phyloP scores from a whole-genome alignment of 2,329 filamentous ascomycete species.

The Penicillium psychrosexuale region DNA sequence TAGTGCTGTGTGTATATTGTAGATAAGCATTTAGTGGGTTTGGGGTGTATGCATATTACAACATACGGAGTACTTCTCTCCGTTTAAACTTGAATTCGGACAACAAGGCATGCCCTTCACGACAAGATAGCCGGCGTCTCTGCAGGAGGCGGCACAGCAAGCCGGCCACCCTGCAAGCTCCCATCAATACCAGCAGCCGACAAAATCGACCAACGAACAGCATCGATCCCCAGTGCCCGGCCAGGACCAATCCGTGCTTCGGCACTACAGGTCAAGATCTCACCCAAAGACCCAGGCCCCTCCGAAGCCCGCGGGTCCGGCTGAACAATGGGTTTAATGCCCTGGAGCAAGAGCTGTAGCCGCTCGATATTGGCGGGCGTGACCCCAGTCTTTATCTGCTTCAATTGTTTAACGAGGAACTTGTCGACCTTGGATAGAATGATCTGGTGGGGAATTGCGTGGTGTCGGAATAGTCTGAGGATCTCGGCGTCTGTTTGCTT shows the following conservation, averaged over 20 bases:
- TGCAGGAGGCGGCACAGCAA: slow-evolving; percentile 2
- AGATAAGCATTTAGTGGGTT: too few relatives aligned
- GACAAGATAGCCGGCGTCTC: background rate
- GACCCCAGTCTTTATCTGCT: slow-evolving; percentile 32
- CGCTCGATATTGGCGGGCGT: slow-evolving; percentile 27
- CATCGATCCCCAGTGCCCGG: slow-evolving; percentile 57
- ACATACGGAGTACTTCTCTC: too few relatives aligned
- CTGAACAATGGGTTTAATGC: slow-evolving; percentile 44
- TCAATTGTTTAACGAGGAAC: slow-evolving; percentile 42
- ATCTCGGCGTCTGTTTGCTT: slow-evolving; percentile 60
- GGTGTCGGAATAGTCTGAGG: slow-evolving; percentile 53
- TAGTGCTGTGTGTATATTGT: too few relatives aligned
- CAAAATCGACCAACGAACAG: slow-evolving; percentile 62
- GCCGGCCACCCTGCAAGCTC: slow-evolving; percentile 26
- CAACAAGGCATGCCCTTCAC: background rate
- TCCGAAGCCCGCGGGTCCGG: slow-evolving; percentile 39
- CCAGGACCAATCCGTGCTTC: slow-evolving; percentile 48
- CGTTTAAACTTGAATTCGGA: background rate
- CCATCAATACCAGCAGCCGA: slow-evolving; percentile 58
- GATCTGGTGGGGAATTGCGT: slow-evolving; percentile 62
- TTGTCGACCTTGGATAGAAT: slow-evolving; percentile 66
- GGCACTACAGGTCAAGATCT: slow-evolving; percentile 59
- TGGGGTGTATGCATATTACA: too few relatives aligned
- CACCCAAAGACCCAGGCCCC: slow-evolving; percentile 50
- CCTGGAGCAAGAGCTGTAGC: slow-evolving; percentile 41